Base-by-base conservation (phyloP, 2,329 filamentous ascomycete genomes). In the Sclerotinia spermophila region DNA sequence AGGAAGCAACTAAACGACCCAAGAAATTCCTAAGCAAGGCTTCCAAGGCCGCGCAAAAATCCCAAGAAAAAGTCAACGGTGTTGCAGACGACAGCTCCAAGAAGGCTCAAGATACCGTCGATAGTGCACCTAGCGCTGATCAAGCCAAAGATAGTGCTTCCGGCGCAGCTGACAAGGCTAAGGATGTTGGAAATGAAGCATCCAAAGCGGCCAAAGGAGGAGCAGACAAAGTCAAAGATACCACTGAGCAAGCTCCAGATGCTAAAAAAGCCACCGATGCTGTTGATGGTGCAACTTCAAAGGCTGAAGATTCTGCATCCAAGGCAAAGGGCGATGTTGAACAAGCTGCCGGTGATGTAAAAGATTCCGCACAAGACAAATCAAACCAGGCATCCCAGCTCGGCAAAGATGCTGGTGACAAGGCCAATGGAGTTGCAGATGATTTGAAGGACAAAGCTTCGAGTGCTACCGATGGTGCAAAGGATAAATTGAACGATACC, bases 21-120 rank as follows among this genome's bases (percentile, higher is more conserved):
- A 70, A 70, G 68, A 70, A 70, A 21, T 70, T 70, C 30, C 30
- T 70, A 13, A 68, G 69, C 33, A 70, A 70, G 53, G 62, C 69
- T 48, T 59, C 61, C 24, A 68, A 67, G 40, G 33, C 62, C 7
- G 62, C 69, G 10, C 69, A 70, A 55, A 40, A 45, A 17, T 19
- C 27, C n/a, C 51, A 58, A 24, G 65, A 38, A 24, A 51, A 67
- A 33, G 51, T 5, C 5, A 68, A 62, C n/a, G 44, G 44, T 17
- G 2, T 68, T 61, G 13, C 30, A 13, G 44, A 21, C 10, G 68
- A 30, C 19, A 62, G 6, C 15, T 33, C 42, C 11, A 55, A 70
- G 33, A 66, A 67, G 19, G 62, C 62, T 24, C 65, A 70, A 51
- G 69, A 58, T 8, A 19, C 30, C 24, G 5, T 19, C 7, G 55